Evolutionary conservation across 768 basidiomycete species (phyloP).

Genomic region (Tulasnella sp.): DNA sequence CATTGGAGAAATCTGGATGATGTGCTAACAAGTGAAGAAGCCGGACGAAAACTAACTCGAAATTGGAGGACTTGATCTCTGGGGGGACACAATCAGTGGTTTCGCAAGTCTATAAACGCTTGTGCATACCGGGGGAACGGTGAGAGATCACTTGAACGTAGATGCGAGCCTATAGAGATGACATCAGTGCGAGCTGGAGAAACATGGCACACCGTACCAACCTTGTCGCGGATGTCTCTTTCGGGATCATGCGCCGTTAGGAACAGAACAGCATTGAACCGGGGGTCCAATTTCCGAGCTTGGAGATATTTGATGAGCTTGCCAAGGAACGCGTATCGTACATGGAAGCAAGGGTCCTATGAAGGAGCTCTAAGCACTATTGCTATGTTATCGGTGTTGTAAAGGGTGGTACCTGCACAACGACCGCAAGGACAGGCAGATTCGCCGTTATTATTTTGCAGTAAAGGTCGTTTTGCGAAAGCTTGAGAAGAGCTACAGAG

Average conservation of each 20-base stretch:
- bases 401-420: conserved; percentile 61
- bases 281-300: conserved; percentile 58
- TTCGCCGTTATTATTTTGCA: conserved; percentile 53
- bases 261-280: conserved; percentile 82
- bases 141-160: conserved; percentile 28
- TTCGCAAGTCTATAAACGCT: background rate
- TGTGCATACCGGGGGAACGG: conserved; percentile 30
- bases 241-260: conserved; percentile 91
- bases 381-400: background rate
- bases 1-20: conserved; percentile 83
- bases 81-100: background rate
- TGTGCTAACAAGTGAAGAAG: conserved; percentile 85
- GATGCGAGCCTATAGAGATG: conserved; percentile 29
- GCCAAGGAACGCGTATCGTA: conserved; percentile 70
- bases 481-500: conserved; percentile 71
- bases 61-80: conserved; percentile 56
- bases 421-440: conserved; percentile 68
- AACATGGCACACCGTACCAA: conserved; percentile 34
- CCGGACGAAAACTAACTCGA: conserved; percentile 82
- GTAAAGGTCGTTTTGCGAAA: conserved; percentile 59
- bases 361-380: conserved; percentile 1
- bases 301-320: conserved; percentile 69
- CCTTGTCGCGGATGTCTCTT: conserved; percentile 65
- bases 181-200: background rate
- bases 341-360: conserved; percentile 85